Conservation (phyloP, 495 filamentous ascomycete genomes). For the Daldinia caldariorum region DNA sequence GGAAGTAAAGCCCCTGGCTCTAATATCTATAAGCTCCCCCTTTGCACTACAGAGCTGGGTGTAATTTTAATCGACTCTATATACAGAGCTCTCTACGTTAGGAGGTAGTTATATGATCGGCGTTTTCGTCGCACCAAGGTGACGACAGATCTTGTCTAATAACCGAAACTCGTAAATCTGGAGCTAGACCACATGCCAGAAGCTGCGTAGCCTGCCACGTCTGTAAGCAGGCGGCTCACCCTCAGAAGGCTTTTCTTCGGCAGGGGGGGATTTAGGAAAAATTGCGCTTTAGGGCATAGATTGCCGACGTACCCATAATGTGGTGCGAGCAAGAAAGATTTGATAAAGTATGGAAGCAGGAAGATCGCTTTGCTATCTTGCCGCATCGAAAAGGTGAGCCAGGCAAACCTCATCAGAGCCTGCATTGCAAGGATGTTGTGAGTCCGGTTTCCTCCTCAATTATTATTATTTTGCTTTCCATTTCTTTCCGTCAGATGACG, state of each 20-base stretch:
- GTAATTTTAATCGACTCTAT: constrained; percentile 27
- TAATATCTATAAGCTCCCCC: constrained; percentile 29
- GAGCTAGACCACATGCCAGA: constrained; percentile 34
- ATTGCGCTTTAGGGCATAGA: constrained; percentile 29
- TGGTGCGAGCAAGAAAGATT: constrained; percentile 36
- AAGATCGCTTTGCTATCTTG: constrained; percentile 28
- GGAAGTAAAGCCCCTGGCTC: constrained; percentile 38
- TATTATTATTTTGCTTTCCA: constrained; percentile 20
- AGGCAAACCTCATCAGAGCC: constrained; percentile 38
- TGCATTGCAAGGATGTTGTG: constrained; percentile 38
- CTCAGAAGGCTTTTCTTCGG: constrained; percentile 2
- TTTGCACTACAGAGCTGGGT: constrained; percentile 28
- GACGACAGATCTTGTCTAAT: constrained; percentile 44
- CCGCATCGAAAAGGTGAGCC: constrained; percentile 31
- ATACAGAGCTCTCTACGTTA: constrained; percentile 21
- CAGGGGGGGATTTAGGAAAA: constrained; percentile 27
- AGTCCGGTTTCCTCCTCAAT: constrained; percentile 36
- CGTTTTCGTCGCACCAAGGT: constrained; percentile 34
- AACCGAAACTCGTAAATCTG: constrained; percentile 39
- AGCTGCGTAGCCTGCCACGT: constrained; percentile 24
- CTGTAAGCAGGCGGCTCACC: constrained; percentile 27
- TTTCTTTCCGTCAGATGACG: constrained; percentile 44
- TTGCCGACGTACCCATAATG: constrained; percentile 33
- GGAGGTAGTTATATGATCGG: constrained; percentile 39
- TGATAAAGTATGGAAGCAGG: constrained; percentile 36